Evolutionary conservation across 177 flowering plant species (phyloP), one percentile per base, ranked within the genome.

Genomic region (Telopea speciosissima): DNA sequence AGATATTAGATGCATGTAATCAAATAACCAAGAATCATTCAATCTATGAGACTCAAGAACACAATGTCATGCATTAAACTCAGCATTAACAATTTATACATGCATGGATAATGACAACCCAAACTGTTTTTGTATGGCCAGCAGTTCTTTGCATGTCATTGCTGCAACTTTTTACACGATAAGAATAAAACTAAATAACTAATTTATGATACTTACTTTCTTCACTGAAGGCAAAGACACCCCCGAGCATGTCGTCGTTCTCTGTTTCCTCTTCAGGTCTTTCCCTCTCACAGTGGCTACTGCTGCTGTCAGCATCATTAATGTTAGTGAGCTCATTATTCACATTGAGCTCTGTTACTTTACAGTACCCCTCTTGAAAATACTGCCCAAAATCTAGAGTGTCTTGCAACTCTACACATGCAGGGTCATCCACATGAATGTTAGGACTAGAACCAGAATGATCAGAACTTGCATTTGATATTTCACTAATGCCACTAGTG

Each of bases 281-380:
- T n/a, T 82, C 85, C 62, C 65, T 81, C 72, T 80, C 82, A 58
- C 82, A 70, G 70, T 81, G 85, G 76, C 78, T 72, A 67, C 80
- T 75, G 74, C 80, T 73, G 80, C 80, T 77, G 72, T 86, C 80
- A 7, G 77, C 81, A 75, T 81, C 84, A 74, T 69, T 77, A 71
- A 71, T 77, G 72, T 84, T 85, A 75, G 81, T 68, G 60, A 72
- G 36, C 40, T 74, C 81, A 61, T 67, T 62, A 75, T 79, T 74
- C 42, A 72, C 83, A 79, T 73, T 71, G 22, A 65, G 71, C 73
- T 82, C 83, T 23, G 80, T 70, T 45, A 77, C 79, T 72, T 88
- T 79, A 74, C 85, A 84, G 65, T 85, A 83, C 26, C 80, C 94
- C 74, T 88, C 98, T 62, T 83, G 85, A 68, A 89, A 90, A 77